Evolutionary conservation across 2,329 filamentous ascomycete genomes (phyloP).

Genomic region (Cytospora schulzeri): DNA sequence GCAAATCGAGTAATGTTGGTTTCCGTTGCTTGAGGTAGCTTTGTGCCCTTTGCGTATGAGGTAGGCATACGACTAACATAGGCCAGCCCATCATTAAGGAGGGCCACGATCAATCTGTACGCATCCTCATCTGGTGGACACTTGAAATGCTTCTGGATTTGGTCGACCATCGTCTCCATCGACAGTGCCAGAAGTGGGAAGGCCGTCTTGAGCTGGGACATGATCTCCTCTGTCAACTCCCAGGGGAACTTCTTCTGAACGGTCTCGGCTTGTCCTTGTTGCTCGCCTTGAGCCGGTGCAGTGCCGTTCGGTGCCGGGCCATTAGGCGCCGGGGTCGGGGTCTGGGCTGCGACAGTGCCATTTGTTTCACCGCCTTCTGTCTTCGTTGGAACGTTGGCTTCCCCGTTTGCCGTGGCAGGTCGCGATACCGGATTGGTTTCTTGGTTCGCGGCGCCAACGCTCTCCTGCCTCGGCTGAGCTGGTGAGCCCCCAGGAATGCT

Average conservation of each 20-base stretch:
- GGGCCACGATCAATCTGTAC: conserved; percentile 93
- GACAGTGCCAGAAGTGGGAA: conserved; percentile 94
- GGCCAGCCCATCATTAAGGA: conserved; percentile 91
- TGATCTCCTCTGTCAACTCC: conserved; percentile 95
- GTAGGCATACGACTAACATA: conserved; percentile 87
- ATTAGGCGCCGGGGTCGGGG: conserved; percentile 21
- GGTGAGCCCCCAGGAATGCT: conserved; percentile 51
- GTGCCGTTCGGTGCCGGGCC: conserved; percentile 23
- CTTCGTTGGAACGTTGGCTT: conserved; percentile 46
- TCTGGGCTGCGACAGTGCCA: conserved; percentile 17
- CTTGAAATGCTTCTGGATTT: conserved; percentile 99
- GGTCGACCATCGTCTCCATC: conserved; percentile 99
- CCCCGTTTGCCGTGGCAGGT: conserved; percentile 54
- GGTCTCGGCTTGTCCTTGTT: conserved; percentile 36
- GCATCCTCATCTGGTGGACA: conserved; percentile 98
- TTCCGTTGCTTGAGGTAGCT: conserved; percentile 86
- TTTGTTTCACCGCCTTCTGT: conserved; percentile 45
- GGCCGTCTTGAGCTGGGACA: conserved; percentile 92
- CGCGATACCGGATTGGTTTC: conserved; percentile 43
- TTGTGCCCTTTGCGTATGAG: conserved; percentile 87
- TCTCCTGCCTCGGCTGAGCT: conserved; percentile 56
- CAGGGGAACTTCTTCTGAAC: conserved; percentile 77
- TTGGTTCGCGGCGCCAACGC: conserved; percentile 37
- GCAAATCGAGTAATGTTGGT: conserved; percentile 96
- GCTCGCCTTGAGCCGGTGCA: conserved; percentile 26